Evolutionary conservation across 2,329 filamentous ascomycete genomes (phyloP), one percentile per base, ranked within the genome.

Genomic region (Nannizzia gypsea): DNA sequence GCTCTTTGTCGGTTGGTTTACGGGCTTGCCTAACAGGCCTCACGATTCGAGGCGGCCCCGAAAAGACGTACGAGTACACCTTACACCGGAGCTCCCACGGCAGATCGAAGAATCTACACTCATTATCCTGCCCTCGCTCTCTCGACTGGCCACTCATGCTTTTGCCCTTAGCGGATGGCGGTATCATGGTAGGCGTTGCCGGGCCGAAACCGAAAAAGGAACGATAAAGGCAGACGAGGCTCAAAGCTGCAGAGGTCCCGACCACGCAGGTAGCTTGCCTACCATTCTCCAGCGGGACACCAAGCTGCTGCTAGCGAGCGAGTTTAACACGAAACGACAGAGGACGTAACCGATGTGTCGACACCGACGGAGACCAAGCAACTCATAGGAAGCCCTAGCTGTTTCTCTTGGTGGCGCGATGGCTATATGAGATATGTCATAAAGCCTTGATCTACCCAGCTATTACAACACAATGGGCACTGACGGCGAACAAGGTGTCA

Each of bases 381-480:
- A 70, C 72, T 77, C 76, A 79, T 67, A 64, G 70, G 70, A 68
- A 64, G 64, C 71, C 75, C 48, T 78, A 67, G 72, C 74, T 72
- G 75, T 71, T 69, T 76, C 76, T 78, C 77, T 78, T 79, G 74
- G 74, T 70, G 67, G 73, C 72, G 73, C 72, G 76, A 74, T 62
- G 66, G 69, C 69, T 67, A 65, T 42, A 63, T 57, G 62, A 68
- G 70, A 42, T 42, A 42, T 42, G 15, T n/a, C n/a, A 42, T 20
- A 57, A 24, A 52, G 24, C 71, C 62, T 75, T 70, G 61, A 70
- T 79, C 76, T 79, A 68, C 77, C 77, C 76, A 76, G 73, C 72
- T 76, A 76, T 73, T 78, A 75, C 83, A 86, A 83, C 83, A 77
- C 78, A 71, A 78, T 76, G 76, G 79, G 80, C 76, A 55, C 15